phyloP scores from a whole-genome alignment of 495 filamentous ascomycete genomes.

The Platismatia glauca region DNA sequence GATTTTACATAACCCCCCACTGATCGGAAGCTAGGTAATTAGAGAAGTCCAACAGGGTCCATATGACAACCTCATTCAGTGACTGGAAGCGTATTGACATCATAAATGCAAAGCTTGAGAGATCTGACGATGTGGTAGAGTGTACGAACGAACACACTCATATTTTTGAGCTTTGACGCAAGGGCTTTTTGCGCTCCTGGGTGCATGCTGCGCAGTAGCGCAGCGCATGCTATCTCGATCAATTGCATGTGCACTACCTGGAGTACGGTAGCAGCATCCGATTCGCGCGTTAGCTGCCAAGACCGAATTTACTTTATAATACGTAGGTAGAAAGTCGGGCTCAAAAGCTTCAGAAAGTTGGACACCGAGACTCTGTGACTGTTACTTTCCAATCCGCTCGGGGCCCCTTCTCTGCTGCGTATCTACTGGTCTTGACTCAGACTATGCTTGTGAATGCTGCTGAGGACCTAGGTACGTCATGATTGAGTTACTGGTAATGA shows the following conservation, averaged over 20 bases:
- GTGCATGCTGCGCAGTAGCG: background rate
- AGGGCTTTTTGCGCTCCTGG: background rate
- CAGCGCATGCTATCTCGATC: conserved; percentile 1
- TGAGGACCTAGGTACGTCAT: no score
- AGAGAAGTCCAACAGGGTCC: no score
- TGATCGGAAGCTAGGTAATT: no score
- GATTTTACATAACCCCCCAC: no score
- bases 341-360: background rate
- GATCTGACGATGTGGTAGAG: background rate
- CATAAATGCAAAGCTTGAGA: background rate
- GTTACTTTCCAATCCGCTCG: background rate
- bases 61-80: no score
- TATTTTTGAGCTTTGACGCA: background rate
- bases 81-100: background rate
- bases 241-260: background rate
- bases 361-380: background rate
- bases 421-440: no score
- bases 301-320: no score
- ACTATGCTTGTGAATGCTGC: background rate
- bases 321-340: background rate
- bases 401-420: background rate
- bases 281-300: conserved; percentile 1
- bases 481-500: no score
- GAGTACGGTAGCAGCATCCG: background rate
- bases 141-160: background rate